Percentiles rank a stretch among this genome's conserved stretches.
Conservation (phyloP, 2,329 filamentous ascomycete species). For the Claviceps humidiphila region DNA sequence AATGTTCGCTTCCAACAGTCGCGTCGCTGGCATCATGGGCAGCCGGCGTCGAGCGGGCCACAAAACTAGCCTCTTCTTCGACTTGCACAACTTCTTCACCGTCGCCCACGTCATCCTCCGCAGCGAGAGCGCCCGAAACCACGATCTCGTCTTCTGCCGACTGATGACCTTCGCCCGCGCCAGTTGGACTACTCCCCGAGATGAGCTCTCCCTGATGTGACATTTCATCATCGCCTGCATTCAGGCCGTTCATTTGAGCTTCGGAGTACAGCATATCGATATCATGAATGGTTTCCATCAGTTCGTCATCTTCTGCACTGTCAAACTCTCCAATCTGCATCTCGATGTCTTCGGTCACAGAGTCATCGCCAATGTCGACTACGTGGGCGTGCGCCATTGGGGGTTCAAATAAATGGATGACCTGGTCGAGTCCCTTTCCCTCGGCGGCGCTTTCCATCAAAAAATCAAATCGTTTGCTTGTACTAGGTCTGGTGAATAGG, state of each 20-base stretch:
- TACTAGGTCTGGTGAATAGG: slow-evolving; percentile 26
- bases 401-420: slow-evolving; percentile 25
- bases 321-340: slow-evolving; percentile 12
- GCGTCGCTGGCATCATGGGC: neutral
- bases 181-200: neutral
- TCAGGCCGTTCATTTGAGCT: neutral
- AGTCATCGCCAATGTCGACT: neutral
- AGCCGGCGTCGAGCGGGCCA: neutral
- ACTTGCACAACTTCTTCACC: slow-evolving; percentile 9
- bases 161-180: neutral
- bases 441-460: slow-evolving; percentile 28
- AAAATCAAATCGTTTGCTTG: slow-evolving; percentile 25
- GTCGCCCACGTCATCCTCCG: slow-evolving; percentile 10
- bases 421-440: slow-evolving; percentile 27
- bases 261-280: slow-evolving; percentile 8
- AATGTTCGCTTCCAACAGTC: neutral
- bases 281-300: slow-evolving; percentile 9
- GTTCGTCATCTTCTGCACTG: slow-evolving; percentile 8
- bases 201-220: neutral
- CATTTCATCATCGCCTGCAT: neutral
- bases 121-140: slow-evolving; percentile 4
- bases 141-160: neutral
- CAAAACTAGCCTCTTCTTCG: slow-evolving; percentile 9
- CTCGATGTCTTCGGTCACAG: slow-evolving; percentile 1
- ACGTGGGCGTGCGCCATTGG: slow-evolving; percentile 5